These are phyloP conservation scores for Cicer yamashitae DNA, from an alignment of 306 rosid genomes.

Conservation along the genomic window DNA sequence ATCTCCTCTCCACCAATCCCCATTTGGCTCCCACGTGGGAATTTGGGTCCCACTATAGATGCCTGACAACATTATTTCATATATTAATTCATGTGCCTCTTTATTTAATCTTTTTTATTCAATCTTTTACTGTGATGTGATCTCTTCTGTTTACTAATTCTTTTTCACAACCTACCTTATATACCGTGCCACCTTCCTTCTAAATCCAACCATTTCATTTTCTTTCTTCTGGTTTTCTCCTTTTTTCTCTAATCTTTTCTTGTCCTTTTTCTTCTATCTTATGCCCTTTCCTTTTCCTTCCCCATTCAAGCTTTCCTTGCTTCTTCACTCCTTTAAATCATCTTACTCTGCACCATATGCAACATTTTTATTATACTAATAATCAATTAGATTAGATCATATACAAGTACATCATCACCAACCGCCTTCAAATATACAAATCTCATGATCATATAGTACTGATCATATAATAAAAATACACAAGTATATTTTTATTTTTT, in stretches of 20 bases:
- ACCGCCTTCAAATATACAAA: conserved; percentile 21
- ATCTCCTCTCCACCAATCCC: conserved; percentile 90
- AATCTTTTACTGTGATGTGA: neutral
- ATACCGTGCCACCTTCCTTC: conserved; percentile 19
- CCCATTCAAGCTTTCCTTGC: neutral
- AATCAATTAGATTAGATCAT: neutral
- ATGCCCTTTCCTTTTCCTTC: neutral
- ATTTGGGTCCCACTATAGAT: conserved; percentile 52
- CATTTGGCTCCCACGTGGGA: conserved; percentile 81
- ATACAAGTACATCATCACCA: conserved; percentile 9
- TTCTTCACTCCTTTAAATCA: conserved; percentile 16
- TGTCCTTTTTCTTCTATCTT: conserved; percentile 32
- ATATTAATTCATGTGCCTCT: conserved; percentile 18
- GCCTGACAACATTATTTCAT: conserved; percentile 21
- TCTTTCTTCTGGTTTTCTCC: conserved; percentile 31
- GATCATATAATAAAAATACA: too few species aligned
- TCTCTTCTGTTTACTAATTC: neutral
- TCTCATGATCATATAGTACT: neutral
- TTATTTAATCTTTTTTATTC: neutral
- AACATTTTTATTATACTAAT: neutral
- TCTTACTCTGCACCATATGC: neutral
- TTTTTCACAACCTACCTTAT: neutral
- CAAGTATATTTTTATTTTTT: too few species aligned
- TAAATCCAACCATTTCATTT: conserved; percentile 44
- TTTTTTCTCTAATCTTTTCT: conserved; percentile 31